A percentile compares a stretch with the other conserved stretches of the same genome.
These are phyloP conservation scores for Solanum chmielewskii DNA, from an alignment of 257 asterid species.

Conservation along the genomic window DNA sequence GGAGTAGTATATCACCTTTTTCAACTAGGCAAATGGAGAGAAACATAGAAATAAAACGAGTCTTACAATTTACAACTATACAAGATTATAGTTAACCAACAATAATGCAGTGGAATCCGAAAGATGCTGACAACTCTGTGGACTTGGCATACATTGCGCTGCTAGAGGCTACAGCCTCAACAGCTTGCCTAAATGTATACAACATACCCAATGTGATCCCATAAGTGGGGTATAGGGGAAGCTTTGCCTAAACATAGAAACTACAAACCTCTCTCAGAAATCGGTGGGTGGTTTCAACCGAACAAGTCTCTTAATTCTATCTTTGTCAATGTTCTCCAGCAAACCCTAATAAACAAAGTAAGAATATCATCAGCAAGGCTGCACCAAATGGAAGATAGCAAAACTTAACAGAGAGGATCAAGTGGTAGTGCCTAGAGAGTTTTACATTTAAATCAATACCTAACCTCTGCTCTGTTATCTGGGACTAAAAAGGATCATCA, in stretches of 20 bases:
- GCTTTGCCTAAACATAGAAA: neutral
- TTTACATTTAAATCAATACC: neutral
- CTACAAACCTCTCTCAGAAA: conserved; percentile 9
- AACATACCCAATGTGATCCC: neutral
- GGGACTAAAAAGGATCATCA: neutral
- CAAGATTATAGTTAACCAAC: neutral
- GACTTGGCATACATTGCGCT: neutral
- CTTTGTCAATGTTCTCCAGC: conserved; percentile 39
- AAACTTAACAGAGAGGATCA: neutral
- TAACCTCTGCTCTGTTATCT: neutral
- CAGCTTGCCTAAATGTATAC: neutral
- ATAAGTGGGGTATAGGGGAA: neutral
- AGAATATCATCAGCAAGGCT: neutral
- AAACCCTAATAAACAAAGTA: conserved; percentile 16
- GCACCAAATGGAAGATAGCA: neutral
- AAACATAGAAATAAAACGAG: neutral
- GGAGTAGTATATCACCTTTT: neutral
- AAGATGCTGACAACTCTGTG: neutral
- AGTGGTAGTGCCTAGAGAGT: neutral
- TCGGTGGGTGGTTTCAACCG: conserved; percentile 37
- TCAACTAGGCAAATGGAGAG: neutral
- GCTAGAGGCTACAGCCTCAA: neutral
- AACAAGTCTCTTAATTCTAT: conserved; percentile 34
- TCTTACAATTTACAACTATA: neutral
- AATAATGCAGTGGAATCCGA: neutral